A percentile compares a stretch with the other conserved stretches of the same genome.
These are phyloP conservation scores for Syncephalastrum monosporum DNA, from an alignment of 371 early-diverging fungal genomes.

Conservation along the genomic window DNA sequence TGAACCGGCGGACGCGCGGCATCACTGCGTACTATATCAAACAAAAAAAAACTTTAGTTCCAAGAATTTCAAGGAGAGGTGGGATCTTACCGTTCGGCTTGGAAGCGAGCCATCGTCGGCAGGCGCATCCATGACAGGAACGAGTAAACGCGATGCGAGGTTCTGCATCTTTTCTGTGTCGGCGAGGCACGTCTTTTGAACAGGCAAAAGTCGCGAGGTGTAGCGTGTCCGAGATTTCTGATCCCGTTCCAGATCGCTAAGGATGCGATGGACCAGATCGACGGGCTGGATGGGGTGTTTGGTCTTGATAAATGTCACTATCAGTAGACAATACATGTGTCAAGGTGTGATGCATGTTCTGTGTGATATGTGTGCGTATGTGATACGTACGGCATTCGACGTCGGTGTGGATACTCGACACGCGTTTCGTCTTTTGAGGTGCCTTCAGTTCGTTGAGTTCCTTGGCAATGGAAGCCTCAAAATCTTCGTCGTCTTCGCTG, in stretches of 20 bases:
- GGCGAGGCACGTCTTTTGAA: conserved; percentile 59
- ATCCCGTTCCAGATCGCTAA: conserved; percentile 57
- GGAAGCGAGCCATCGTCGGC: conserved; percentile 34
- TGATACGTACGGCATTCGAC: conserved; percentile 58
- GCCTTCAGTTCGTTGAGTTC: conserved; percentile 62
- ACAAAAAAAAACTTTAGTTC: background rate
- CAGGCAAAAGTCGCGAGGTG: conserved; percentile 64
- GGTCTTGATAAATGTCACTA: conserved; percentile 24
- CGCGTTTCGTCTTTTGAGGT: conserved; percentile 40
- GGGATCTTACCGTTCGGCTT: conserved; percentile 31
- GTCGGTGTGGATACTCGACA: conserved; percentile 52
- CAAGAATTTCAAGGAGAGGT: background rate
- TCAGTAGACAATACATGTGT: background rate
- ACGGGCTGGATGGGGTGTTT: conserved; percentile 57
- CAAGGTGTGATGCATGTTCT: background rate
- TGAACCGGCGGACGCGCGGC: conserved; percentile 64
- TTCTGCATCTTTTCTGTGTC: conserved; percentile 58
- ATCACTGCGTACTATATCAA: conserved; percentile 68
- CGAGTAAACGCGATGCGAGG: conserved; percentile 51
- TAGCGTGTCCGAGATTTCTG: conserved; percentile 61
- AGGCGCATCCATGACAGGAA: conserved; percentile 53
- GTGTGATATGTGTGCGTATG: too few relatives aligned
- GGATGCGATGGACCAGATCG: conserved; percentile 55
- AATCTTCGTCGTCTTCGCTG: conserved; percentile 29
- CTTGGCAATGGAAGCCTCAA: conserved; percentile 68